phyloP scores from a whole-genome alignment of 225 moss, liverwort and hornwort species.

The Pseudisothecium myosuroides region DNA sequence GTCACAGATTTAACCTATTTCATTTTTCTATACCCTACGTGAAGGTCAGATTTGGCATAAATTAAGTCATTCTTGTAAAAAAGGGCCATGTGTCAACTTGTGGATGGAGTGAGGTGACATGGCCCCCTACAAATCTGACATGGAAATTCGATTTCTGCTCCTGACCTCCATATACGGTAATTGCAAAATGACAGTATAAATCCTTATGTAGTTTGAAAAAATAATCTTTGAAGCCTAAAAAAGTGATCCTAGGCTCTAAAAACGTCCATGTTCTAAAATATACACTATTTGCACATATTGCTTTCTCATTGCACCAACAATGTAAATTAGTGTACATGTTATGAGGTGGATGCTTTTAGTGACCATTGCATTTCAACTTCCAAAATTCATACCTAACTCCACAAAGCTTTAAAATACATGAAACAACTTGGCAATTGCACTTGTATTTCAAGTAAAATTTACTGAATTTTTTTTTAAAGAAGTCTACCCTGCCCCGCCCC shows the following conservation, averaged over 20 bases:
- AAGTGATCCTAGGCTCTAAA: not conserved
- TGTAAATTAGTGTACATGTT: not conserved
- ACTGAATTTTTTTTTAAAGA: not conserved
- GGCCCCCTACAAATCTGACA: rapidly evolving
- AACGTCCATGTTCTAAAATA: not conserved
- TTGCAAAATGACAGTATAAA: not conserved
- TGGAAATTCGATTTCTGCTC: too few species aligned
- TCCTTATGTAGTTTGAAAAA: too few species aligned
- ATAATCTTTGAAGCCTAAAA: not conserved
- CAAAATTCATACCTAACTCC: not conserved
- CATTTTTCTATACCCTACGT: too few species aligned
- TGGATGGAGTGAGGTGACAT: not conserved
- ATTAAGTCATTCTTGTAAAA: not conserved
- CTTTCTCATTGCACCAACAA: not conserved
- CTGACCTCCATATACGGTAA: rapidly evolving
- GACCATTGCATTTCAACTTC: not conserved
- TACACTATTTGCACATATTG: not conserved
- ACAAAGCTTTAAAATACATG: not conserved
- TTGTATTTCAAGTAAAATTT: not conserved
- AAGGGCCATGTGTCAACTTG: not conserved
- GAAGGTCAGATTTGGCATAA: too few species aligned
- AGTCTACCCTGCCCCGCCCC: not conserved
- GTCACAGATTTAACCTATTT: too few species aligned
- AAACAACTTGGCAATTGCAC: not conserved
- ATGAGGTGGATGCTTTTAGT: not conserved